Conservation (phyloP, 495 filamentous ascomycete genomes). For the Neurospora sp. region DNA sequence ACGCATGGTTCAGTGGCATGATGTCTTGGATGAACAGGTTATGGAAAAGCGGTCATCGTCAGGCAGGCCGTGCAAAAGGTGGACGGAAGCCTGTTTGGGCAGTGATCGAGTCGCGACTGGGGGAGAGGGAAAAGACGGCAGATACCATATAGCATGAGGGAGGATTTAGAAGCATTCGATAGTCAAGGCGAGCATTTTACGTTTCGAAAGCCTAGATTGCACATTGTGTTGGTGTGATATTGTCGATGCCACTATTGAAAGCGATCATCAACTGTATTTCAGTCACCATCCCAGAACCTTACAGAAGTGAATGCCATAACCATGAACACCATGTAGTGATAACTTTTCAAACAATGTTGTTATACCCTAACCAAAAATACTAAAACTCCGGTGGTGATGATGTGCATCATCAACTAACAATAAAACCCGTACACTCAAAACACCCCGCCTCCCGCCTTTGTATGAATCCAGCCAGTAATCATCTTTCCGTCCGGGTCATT, state of each 20-base stretch:
- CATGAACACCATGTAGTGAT: neutral
- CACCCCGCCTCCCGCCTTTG: neutral
- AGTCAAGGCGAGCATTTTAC: too few species aligned
- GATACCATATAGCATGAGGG: too few species aligned
- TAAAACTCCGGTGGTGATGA: neutral
- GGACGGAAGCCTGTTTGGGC: neutral
- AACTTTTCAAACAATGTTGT: neutral
- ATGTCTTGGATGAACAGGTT: neutral
- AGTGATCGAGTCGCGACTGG: neutral
- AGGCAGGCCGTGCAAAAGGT: neutral
- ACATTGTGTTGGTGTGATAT: too few species aligned
- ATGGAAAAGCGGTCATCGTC: neutral
- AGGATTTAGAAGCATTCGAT: too few species aligned
- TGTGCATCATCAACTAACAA: neutral
- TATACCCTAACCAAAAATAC: neutral
- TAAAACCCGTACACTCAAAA: neutral
- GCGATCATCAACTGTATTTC: too few species aligned
- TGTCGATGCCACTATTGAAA: too few species aligned
- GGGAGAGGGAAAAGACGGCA: too few species aligned
- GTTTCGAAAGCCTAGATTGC: too few species aligned
- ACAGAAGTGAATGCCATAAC: neutral
- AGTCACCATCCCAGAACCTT: neutral
- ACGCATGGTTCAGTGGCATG: neutral
- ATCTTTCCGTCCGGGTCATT: neutral
- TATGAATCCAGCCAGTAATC: neutral